Evolutionary conservation across 2,329 filamentous ascomycete genomes (phyloP).

Genomic region (Gyromitra esculenta): DNA sequence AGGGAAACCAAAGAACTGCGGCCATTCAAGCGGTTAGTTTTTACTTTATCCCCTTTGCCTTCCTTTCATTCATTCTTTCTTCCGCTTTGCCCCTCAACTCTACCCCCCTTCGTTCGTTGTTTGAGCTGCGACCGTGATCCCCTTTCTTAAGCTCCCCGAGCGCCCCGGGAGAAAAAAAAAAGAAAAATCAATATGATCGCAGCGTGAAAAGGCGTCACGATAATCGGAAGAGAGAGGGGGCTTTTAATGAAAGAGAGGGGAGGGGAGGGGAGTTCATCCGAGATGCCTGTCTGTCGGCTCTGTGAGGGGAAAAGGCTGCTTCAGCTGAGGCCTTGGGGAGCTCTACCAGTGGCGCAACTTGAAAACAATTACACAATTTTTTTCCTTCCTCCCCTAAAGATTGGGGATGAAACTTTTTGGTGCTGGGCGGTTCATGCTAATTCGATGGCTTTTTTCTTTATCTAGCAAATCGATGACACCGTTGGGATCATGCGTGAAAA

Average conservation of each 20-base stretch:
- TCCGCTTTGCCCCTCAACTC: constrained; percentile 30
- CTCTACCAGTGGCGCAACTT: constrained; percentile 17
- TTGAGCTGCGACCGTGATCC: constrained; percentile 52
- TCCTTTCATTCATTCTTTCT: constrained; percentile 32
- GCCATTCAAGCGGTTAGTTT: constrained; percentile 85
- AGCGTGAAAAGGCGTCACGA: constrained; percentile 31
- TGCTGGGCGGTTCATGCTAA: constrained; percentile 23
- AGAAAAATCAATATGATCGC: constrained; percentile 8
- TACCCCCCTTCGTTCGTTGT: not conserved
- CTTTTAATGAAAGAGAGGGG: not conserved
- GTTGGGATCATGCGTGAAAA: constrained; percentile 96
- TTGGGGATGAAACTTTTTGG: constrained; percentile 3
- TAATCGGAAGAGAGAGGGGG: not conserved
- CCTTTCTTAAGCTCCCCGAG: constrained; percentile 23
- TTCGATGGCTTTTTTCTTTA: constrained; percentile 3
- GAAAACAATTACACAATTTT: not conserved
- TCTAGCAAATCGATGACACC: constrained; percentile 95
- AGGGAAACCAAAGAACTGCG: constrained; percentile 72
- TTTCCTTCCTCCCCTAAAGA: not conserved
- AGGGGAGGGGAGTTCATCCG: constrained; percentile 5
- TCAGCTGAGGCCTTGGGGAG: constrained; percentile 13
- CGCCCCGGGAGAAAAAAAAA: constrained; percentile 6
- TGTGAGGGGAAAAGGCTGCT: not conserved
- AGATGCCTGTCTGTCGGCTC: constrained; percentile 13
- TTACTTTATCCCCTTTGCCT: constrained; percentile 49